Percentiles rank a stretch among this genome's conserved stretches.
Conservation (phyloP, 139 green algal species). For the Picochlorum sp. region DNA sequence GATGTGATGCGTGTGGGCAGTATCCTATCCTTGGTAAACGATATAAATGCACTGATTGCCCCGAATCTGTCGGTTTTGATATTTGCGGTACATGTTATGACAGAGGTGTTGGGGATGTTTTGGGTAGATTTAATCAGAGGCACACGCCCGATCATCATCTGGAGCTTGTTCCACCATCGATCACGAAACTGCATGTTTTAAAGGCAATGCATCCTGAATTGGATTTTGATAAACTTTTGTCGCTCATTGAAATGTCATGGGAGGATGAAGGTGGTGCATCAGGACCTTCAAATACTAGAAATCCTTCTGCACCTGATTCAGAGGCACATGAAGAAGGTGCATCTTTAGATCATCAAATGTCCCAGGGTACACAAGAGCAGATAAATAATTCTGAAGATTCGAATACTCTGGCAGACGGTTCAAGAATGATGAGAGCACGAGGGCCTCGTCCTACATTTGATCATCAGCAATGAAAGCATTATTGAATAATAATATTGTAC, state of each 20-base stretch:
- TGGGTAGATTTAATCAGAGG: slow-evolving; percentile 38
- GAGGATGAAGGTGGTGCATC: slow-evolving; percentile 5
- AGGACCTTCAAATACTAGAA: not conserved
- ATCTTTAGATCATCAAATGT: not conserved
- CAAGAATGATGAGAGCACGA: slow-evolving; percentile 6
- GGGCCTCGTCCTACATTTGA: slow-evolving; percentile 11
- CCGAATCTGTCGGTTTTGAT: slow-evolving; percentile 36
- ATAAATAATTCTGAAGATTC: not conserved
- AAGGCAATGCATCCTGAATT: slow-evolving; percentile 40
- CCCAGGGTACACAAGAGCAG: not conserved
- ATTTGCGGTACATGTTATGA: slow-evolving; percentile 33
- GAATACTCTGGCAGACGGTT: too few relatives aligned
- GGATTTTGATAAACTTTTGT: slow-evolving; percentile 30
- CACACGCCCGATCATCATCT: slow-evolving; percentile 35
- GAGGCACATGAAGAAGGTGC: not conserved
- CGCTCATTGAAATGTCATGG: slow-evolving; percentile 25
- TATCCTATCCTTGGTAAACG: slow-evolving; percentile 36
- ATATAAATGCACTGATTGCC: slow-evolving; percentile 28
- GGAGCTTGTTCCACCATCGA: slow-evolving; percentile 9
- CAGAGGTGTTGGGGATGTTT: slow-evolving; percentile 1
- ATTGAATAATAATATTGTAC: slow-evolving; percentile 3
- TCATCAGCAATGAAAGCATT: not conserved
- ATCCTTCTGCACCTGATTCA: not conserved
- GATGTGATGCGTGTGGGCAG: slow-evolving; percentile 30
- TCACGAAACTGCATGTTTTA: slow-evolving; percentile 34